Conservation (phyloP, 2,329 filamentous ascomycete genomes). For the Colletotrichum somersetense region DNA sequence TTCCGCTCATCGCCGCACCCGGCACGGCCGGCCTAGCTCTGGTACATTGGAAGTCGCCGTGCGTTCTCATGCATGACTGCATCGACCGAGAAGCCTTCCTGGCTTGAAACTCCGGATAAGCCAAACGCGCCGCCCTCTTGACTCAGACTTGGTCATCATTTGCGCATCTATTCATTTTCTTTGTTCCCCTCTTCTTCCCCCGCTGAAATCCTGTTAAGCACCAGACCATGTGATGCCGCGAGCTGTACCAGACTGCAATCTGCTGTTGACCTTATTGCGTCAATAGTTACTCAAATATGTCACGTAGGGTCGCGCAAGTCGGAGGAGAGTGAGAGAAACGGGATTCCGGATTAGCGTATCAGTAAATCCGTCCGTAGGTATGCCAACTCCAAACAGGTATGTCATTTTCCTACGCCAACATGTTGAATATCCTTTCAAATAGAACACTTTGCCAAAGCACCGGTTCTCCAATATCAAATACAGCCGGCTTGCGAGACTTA, state of each 20-base stretch:
- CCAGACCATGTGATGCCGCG: not conserved
- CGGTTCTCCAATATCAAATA: slow-evolving; percentile 24
- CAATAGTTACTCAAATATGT: no score
- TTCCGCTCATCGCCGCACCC: no score
- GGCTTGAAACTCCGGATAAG: not conserved
- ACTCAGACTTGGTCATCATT: not conserved
- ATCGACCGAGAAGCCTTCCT: not conserved
- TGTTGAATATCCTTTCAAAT: slow-evolving; percentile 36
- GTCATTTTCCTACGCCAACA: slow-evolving; percentile 35
- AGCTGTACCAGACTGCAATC: not conserved
- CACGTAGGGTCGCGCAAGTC: not conserved
- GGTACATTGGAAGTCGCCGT: not conserved
- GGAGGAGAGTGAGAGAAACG: slow-evolving; percentile 8
- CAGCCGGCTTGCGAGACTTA: slow-evolving; percentile 18
- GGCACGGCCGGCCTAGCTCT: not conserved
- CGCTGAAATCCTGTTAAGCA: not conserved
- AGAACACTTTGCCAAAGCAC: slow-evolving; percentile 36
- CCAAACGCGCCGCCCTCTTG: not conserved
- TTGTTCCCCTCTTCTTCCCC: not conserved
- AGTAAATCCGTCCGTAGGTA: slow-evolving; percentile 23
- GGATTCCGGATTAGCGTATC: slow-evolving; percentile 23
- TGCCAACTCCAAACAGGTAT: slow-evolving; percentile 28
- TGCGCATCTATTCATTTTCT: not conserved
- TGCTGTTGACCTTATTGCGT: not conserved
- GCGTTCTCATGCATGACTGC: not conserved